Conservation (phyloP, 768 basidiomycete species). For the Daedaleopsis sinensis region DNA sequence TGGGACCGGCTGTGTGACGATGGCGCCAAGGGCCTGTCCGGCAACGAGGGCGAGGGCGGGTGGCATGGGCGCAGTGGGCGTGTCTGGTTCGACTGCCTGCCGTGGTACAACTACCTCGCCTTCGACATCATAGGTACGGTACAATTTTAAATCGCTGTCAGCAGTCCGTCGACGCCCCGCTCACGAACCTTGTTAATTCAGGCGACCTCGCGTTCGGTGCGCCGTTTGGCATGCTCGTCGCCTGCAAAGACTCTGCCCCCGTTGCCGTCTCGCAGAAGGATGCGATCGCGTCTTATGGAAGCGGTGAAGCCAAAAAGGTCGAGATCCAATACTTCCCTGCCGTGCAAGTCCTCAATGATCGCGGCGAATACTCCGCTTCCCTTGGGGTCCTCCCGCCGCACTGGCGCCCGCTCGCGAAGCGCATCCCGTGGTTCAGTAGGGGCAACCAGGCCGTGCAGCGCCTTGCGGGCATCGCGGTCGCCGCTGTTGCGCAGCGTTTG, state of each 20-base stretch:
- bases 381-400: slow-evolving; percentile 77
- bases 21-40: slow-evolving; percentile 58
- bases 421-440: slow-evolving; percentile 74
- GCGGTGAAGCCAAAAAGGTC: slow-evolving; percentile 38
- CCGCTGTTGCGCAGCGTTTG: slow-evolving; percentile 65
- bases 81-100: slow-evolving; percentile 75
- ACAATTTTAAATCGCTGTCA: background rate
- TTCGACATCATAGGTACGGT: slow-evolving; percentile 73
- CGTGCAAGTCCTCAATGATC: slow-evolving; percentile 82
- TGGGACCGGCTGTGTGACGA: slow-evolving; percentile 72
- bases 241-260: slow-evolving; percentile 71
- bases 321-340: slow-evolving; percentile 73
- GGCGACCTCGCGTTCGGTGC: slow-evolving; percentile 84
- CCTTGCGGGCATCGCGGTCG: slow-evolving; percentile 78
- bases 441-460: slow-evolving; percentile 69
- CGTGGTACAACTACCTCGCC: slow-evolving; percentile 70
- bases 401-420: slow-evolving; percentile 66
- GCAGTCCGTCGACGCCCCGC: too few relatives aligned
- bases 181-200: background rate
- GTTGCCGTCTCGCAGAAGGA: slow-evolving; percentile 60
- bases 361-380: slow-evolving; percentile 85
- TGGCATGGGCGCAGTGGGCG: slow-evolving; percentile 63
- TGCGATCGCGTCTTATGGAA: slow-evolving; percentile 63
- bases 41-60: slow-evolving; percentile 61
- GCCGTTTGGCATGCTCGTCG: slow-evolving; percentile 86